These are phyloP conservation scores for Misopates orontium DNA, from an alignment of 257 asterid genomes.

Conservation along the genomic window DNA sequence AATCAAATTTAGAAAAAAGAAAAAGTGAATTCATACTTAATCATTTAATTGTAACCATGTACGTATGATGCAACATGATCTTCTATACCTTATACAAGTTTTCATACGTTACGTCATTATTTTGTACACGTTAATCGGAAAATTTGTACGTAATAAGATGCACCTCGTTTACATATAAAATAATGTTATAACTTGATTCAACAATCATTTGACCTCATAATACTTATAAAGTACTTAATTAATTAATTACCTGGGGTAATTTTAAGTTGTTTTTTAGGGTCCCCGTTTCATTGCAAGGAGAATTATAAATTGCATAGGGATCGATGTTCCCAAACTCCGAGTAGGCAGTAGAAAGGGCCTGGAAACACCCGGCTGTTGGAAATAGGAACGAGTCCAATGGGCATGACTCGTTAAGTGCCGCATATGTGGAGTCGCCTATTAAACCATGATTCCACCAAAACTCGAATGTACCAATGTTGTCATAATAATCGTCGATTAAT, in stretches of 20 bases:
- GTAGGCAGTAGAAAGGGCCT: slow-evolving; percentile 41
- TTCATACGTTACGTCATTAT: no score
- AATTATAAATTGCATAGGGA: slow-evolving; percentile 46
- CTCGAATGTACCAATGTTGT: slow-evolving; percentile 54
- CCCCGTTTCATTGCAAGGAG: slow-evolving; percentile 40
- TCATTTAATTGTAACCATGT: no score
- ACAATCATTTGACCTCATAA: no score
- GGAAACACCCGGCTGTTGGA: slow-evolving; percentile 37
- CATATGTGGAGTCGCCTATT: slow-evolving; percentile 46
- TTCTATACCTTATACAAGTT: no score
- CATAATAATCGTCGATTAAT: slow-evolving; percentile 45
- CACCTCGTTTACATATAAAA: background rate
- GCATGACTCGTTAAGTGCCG: slow-evolving; percentile 42
- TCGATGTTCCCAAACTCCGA: slow-evolving; percentile 48
- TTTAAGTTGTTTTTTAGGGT: slow-evolving; percentile 35
- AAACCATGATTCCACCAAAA: slow-evolving; percentile 67
- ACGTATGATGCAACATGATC: no score
- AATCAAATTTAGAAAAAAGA: background rate
- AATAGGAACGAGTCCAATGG: slow-evolving; percentile 45
- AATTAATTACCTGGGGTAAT: slow-evolving; percentile 40
- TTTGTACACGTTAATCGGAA: no score
- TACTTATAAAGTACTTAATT: background rate
- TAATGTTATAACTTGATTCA: background rate
- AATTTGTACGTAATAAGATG: no score
- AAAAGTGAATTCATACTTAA: no score